Conservation (phyloP, 2,329 filamentous ascomycete species). For the Triangularia verruculosa region DNA sequence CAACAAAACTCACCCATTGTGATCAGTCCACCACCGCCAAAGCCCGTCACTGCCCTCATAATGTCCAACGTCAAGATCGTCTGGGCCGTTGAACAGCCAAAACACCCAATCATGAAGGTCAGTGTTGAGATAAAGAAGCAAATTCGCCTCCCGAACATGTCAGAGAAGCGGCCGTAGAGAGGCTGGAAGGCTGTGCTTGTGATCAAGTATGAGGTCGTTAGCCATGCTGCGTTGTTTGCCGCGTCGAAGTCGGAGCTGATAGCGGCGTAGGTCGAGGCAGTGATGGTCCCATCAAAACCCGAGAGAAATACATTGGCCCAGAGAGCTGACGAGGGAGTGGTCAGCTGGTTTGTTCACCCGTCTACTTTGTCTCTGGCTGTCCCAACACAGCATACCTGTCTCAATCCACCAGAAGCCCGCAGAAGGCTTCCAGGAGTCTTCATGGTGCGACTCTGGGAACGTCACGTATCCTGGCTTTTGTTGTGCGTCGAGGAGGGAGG, state of each 20-base stretch:
- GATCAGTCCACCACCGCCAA: constrained; percentile 65
- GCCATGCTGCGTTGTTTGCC: constrained; percentile 69
- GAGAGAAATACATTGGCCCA: constrained; percentile 58
- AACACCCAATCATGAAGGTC: constrained; percentile 60
- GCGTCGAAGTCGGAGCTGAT: constrained; percentile 70
- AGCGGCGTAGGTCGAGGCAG: constrained; percentile 68
- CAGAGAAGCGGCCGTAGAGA: constrained; percentile 66
- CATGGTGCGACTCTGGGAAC: constrained; percentile 12
- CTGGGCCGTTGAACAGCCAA: constrained; percentile 60
- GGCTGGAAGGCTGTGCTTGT: constrained; percentile 70
- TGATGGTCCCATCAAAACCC: constrained; percentile 69
- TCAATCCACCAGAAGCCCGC: constrained; percentile 55
- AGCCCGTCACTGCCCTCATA: constrained; percentile 62
- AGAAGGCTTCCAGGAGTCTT: constrained; percentile 45
- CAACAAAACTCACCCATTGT: constrained; percentile 57
- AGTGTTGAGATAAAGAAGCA: constrained; percentile 61
- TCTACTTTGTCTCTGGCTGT: background rate
- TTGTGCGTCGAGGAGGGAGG: constrained; percentile 22
- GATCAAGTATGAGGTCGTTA: constrained; percentile 68
- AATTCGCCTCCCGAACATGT: constrained; percentile 61
- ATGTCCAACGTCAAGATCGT: constrained; percentile 59
- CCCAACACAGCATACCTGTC: constrained; percentile 52
- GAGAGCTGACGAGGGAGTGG: constrained; percentile 9
- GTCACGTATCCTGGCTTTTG: constrained; percentile 22
- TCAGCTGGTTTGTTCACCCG: background rate